phyloP scores from a whole-genome alignment of 2,329 filamentous ascomycete species.

The Exophiala aquamarina region DNA sequence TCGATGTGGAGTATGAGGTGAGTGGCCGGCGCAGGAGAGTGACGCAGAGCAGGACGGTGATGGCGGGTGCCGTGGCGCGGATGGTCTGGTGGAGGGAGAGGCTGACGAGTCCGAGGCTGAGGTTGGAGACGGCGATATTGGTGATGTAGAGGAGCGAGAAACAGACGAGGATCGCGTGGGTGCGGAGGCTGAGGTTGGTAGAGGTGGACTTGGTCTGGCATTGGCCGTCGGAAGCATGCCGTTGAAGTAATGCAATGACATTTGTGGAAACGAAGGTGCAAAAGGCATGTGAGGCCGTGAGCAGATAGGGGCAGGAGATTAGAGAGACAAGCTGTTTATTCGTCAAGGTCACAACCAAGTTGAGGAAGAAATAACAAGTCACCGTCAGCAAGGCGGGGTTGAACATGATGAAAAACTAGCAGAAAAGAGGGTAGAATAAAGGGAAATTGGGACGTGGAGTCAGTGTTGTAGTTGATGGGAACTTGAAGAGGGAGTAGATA shows the following conservation, averaged over 20 bases:
- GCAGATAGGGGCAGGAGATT: slow-evolving; percentile 11
- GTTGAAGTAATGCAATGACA: not conserved
- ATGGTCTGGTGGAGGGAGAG: slow-evolving; percentile 19
- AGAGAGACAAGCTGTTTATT: slow-evolving; percentile 12
- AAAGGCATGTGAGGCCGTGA: slow-evolving; percentile 15
- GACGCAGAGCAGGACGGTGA: slow-evolving; percentile 25
- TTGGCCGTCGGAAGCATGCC: not conserved
- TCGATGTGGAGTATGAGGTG: not conserved
- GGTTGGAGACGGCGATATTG: slow-evolving; percentile 19
- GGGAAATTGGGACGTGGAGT: too few species aligned
- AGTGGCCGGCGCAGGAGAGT: not conserved
- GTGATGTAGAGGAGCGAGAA: slow-evolving; percentile 20
- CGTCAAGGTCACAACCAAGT: slow-evolving; percentile 18
- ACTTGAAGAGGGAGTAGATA: too few species aligned
- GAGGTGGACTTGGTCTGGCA: not conserved
- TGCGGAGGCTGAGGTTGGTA: not conserved
- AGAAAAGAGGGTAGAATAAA: too few species aligned
- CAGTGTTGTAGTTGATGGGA: too few species aligned
- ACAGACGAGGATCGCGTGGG: slow-evolving; percentile 4
- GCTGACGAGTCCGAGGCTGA: slow-evolving; percentile 16
- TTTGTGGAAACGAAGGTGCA: slow-evolving; percentile 10
- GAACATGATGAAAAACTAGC: not conserved
- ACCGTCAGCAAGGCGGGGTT: slow-evolving; percentile 1
- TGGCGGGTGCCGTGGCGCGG: slow-evolving; percentile 18
- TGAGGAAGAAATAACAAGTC: slow-evolving; percentile 14